Percentiles rank a stretch among this genome's conserved stretches.
Evolutionary conservation across 1,284 basidiomycete genomes (phyloP).

Genomic region (Melanopsichium pennsylvanicum): DNA sequence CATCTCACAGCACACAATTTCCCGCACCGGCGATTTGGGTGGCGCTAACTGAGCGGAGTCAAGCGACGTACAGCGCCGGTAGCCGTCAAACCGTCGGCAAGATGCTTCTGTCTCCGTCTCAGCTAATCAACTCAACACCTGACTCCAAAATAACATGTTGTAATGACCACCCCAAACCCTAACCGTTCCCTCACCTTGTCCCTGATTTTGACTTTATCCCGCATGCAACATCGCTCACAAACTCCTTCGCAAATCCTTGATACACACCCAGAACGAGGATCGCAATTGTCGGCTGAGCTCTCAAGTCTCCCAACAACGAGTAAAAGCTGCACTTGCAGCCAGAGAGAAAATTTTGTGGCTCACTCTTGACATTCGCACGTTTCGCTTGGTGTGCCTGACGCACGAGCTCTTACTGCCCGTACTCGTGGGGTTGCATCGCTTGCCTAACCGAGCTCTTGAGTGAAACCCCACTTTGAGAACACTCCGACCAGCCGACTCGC

Average conservation of each 20-base stretch:
- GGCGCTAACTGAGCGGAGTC: constrained; percentile 7
- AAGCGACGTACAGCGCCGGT: not conserved
- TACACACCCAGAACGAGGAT: too few species aligned
- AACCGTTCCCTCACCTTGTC: not conserved
- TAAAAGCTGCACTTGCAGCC: too few species aligned
- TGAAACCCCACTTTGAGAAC: not conserved
- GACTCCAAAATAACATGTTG: not conserved
- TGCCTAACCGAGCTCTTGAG: constrained; percentile 3
- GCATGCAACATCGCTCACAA: too few species aligned
- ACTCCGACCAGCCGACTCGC: too few species aligned
- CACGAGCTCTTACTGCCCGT: not conserved
- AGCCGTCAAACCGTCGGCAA: constrained; percentile 12
- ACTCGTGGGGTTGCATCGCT: constrained; percentile 13
- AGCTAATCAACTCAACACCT: not conserved
- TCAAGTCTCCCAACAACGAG: too few species aligned
- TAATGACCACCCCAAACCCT: not conserved
- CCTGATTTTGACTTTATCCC: too few species aligned
- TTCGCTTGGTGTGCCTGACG: constrained; percentile 3
- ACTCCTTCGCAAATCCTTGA: too few species aligned
- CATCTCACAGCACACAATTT: not conserved
- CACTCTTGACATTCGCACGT: not conserved
- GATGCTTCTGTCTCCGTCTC: not conserved
- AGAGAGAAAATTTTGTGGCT: not conserved
- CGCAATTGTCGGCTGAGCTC: too few species aligned
- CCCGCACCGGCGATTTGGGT: constrained; percentile 8